Conservation (phyloP, 2,329 filamentous ascomycete genomes). For the Teratosphaeria gauchensis region DNA sequence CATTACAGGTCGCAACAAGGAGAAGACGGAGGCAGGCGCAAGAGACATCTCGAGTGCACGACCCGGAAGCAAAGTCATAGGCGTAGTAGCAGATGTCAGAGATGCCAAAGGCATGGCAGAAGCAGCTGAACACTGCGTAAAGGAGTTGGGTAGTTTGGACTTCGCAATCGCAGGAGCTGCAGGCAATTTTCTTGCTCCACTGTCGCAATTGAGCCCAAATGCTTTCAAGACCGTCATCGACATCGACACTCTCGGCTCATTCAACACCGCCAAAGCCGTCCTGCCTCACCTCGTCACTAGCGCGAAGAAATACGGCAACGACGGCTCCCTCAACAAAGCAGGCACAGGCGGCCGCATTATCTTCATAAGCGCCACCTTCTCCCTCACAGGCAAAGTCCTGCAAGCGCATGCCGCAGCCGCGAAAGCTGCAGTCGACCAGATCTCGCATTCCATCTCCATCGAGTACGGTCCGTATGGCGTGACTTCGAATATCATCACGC, state of each 20-base stretch:
- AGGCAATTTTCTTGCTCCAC: slow-evolving; percentile 86
- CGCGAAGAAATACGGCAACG: slow-evolving; percentile 51
- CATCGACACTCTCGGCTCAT: slow-evolving; percentile 88
- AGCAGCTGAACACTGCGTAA: slow-evolving; percentile 69
- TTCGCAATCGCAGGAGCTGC: slow-evolving; percentile 92
- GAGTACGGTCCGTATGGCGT: slow-evolving; percentile 85
- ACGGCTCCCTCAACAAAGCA: slow-evolving; percentile 41
- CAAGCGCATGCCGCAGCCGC: slow-evolving; percentile 87
- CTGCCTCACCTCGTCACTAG: slow-evolving; percentile 71
- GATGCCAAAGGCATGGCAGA: slow-evolving; percentile 56
- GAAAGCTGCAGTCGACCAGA: slow-evolving; percentile 81
- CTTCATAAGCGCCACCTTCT: slow-evolving; percentile 82
- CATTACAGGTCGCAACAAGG: slow-evolving; percentile 80
- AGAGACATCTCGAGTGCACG: slow-evolving; percentile 73
- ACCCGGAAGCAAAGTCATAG: slow-evolving; percentile 71
- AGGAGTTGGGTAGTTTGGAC: slow-evolving; percentile 80
- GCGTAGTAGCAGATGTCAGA: slow-evolving; percentile 68
- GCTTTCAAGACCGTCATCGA: slow-evolving; percentile 94
- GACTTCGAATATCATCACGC: slow-evolving; percentile 79
- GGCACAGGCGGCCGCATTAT: slow-evolving; percentile 71
- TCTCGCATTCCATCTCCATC: slow-evolving; percentile 68
- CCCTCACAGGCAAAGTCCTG: slow-evolving; percentile 76
- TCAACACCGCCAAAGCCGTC: slow-evolving; percentile 89
- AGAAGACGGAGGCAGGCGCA: slow-evolving; percentile 76
- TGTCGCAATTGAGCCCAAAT: slow-evolving; percentile 72